Percentiles rank a stretch among this genome's conserved stretches.
These are phyloP conservation scores for Medakamo hakoo DNA, from an alignment of 139 green algal species.

Conservation along the genomic window DNA sequence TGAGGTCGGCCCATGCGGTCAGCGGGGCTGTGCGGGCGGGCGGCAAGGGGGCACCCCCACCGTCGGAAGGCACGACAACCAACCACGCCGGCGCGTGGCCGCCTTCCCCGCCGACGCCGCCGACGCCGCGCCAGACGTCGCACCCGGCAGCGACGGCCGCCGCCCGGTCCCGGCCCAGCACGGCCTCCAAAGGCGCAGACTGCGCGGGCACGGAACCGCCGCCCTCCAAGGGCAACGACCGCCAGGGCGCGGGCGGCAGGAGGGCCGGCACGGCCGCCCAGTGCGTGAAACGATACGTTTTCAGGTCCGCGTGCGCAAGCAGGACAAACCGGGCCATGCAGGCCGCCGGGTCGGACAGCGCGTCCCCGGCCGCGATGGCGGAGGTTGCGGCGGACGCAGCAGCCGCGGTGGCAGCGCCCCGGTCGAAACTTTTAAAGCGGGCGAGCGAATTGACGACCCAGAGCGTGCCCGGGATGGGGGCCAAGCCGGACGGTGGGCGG, in stretches of 20 bases:
- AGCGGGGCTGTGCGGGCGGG: no score
- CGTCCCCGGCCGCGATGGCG: constrained; percentile 6
- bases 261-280: constrained; percentile 67
- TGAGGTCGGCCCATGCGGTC: no score
- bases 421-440: constrained; percentile 34
- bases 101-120: neutral
- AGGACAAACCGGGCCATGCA: constrained; percentile 35
- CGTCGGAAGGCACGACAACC: no score
- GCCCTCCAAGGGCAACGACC: constrained; percentile 31
- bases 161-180: constrained; percentile 2
- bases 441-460: constrained; percentile 64
- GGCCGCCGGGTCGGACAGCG: neutral
- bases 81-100: no score
- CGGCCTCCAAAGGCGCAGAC: no score
- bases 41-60: no score
- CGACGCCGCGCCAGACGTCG: no score
- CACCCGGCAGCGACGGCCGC: constrained; percentile 4
- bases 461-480: constrained; percentile 9
- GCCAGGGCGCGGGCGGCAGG: constrained; percentile 34
- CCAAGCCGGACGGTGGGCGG: no score
- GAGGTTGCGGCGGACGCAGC: constrained; percentile 1
- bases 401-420: constrained; percentile 2
- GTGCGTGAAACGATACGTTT: constrained; percentile 71
- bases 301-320: constrained; percentile 74
- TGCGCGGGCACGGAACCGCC: neutral